A percentile compares a stretch with the other conserved stretches of the same genome.
Evolutionary conservation across 768 basidiomycete genomes (phyloP).

Genomic region (Tricholoma sp.): DNA sequence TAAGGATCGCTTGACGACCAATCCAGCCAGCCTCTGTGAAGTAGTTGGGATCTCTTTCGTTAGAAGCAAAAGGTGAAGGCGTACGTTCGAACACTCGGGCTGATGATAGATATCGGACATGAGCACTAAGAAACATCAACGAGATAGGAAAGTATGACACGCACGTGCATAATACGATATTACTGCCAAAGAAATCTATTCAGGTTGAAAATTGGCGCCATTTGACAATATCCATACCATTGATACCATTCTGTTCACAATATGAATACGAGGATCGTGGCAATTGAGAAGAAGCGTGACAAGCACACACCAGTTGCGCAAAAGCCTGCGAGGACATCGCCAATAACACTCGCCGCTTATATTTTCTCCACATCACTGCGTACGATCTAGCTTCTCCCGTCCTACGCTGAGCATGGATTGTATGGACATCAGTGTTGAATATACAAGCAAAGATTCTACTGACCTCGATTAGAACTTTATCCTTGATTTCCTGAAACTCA

Average conservation of each 20-base stretch:
- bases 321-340: slow-evolving; percentile 86
- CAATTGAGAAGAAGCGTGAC: background rate
- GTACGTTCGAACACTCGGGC: slow-evolving; percentile 89
- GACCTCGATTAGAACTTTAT: slow-evolving; percentile 67
- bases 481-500: slow-evolving; percentile 89
- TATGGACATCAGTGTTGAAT: background rate
- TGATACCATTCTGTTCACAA: slow-evolving; percentile 78
- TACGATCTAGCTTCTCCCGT: slow-evolving; percentile 78
- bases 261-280: background rate
- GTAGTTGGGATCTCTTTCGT: slow-evolving; percentile 5
- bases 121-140: background rate
- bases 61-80: slow-evolving; percentile 4
- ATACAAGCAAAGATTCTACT: slow-evolving; percentile 9
- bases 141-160: slow-evolving; percentile 21
- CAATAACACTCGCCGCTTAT: slow-evolving; percentile 81
- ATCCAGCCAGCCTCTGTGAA: slow-evolving; percentile 87
- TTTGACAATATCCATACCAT: slow-evolving; percentile 44
- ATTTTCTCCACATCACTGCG: slow-evolving; percentile 76
- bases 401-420: slow-evolving; percentile 46
- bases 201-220: background rate
- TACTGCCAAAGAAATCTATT: slow-evolving; percentile 36
- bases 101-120: slow-evolving; percentile 20
- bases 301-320: slow-evolving; percentile 14
- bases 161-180: slow-evolving; percentile 93
- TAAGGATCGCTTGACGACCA: slow-evolving; percentile 87